A percentile compares a stretch with the other conserved stretches of the same genome.
These are phyloP conservation scores for Nitzschia inconspicua DNA, from an alignment of 108 stramenopile genomes.

Conservation along the genomic window DNA sequence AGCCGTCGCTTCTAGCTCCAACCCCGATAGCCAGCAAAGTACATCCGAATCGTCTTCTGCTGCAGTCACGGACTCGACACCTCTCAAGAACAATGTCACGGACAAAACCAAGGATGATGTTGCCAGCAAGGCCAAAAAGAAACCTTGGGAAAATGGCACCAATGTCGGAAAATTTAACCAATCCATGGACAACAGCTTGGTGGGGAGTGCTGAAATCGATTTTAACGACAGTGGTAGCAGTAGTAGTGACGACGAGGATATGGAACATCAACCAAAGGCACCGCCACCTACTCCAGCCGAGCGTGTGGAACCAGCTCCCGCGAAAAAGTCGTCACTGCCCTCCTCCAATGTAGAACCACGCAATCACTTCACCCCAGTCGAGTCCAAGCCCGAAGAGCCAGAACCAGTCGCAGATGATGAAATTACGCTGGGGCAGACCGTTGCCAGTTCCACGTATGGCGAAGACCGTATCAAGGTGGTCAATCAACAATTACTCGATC, in stretches of 20 bases:
- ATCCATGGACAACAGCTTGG: background rate
- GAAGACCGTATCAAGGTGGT: conserved; percentile 56
- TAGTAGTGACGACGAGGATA: no score
- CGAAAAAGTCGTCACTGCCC: background rate
- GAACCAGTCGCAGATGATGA: conserved; percentile 23
- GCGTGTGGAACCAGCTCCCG: background rate
- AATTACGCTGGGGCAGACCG: conserved; percentile 36
- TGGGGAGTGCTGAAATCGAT: background rate
- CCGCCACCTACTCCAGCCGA: background rate
- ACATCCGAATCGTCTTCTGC: no score
- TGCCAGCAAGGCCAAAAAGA: no score
- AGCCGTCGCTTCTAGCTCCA: background rate
- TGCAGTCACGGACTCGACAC: no score
- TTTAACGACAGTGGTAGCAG: background rate
- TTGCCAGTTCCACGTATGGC: conserved; percentile 53
- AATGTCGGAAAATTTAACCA: background rate
- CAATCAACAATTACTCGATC: conserved; percentile 43
- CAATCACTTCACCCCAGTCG: conserved; percentile 5
- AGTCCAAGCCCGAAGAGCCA: background rate
- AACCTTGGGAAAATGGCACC: no score
- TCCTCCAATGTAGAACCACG: background rate
- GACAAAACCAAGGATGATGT: no score
- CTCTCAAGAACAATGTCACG: no score
- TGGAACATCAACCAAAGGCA: background rate
- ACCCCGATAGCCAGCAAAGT: background rate